Percentiles rank a stretch among this genome's conserved stretches.
These are phyloP conservation scores for Nematocida minor DNA, from an alignment of 371 early-diverging fungal species.

Conservation along the genomic window DNA sequence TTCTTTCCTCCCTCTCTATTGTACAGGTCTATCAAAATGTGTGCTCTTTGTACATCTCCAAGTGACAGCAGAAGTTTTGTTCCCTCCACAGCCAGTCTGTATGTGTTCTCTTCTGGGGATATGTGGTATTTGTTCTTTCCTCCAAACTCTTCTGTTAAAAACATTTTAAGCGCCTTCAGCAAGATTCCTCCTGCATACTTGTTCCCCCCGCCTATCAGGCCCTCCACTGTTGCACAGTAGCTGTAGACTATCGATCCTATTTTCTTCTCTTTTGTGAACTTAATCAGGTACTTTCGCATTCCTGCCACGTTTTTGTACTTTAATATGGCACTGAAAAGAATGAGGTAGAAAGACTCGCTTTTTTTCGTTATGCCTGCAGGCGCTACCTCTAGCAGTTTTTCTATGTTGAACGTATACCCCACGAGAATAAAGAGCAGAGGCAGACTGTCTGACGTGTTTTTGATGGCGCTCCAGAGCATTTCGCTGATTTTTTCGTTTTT, in stretches of 20 bases:
- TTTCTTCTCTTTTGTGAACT: constrained; percentile 16
- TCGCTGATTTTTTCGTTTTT: not conserved
- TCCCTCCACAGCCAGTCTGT: constrained; percentile 17
- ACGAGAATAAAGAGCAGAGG: not conserved
- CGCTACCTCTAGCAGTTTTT: not conserved
- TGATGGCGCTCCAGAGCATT: not conserved
- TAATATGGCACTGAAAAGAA: constrained; percentile 25
- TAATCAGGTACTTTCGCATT: constrained; percentile 26
- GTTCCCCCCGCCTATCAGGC: not conserved
- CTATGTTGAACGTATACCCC: constrained; percentile 1
- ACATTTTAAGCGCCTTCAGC: constrained; percentile 18
- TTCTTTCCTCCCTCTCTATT: not conserved
- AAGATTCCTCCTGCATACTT: constrained; percentile 39
- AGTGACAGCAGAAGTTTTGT: constrained; percentile 22
- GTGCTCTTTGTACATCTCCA: constrained; percentile 30
- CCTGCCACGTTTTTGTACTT: not conserved
- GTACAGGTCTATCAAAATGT: constrained; percentile 10
- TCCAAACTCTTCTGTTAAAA: not conserved
- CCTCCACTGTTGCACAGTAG: constrained; percentile 13
- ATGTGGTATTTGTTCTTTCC: not conserved
- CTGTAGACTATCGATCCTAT: constrained; percentile 7
- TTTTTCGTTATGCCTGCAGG: constrained; percentile 28
- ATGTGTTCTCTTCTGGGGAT: constrained; percentile 32
- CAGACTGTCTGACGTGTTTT: not conserved
- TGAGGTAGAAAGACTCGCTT: constrained; percentile 38